phyloP scores from a whole-genome alignment of 768 basidiomycete genomes.

The Glaciozyma antarctica region DNA sequence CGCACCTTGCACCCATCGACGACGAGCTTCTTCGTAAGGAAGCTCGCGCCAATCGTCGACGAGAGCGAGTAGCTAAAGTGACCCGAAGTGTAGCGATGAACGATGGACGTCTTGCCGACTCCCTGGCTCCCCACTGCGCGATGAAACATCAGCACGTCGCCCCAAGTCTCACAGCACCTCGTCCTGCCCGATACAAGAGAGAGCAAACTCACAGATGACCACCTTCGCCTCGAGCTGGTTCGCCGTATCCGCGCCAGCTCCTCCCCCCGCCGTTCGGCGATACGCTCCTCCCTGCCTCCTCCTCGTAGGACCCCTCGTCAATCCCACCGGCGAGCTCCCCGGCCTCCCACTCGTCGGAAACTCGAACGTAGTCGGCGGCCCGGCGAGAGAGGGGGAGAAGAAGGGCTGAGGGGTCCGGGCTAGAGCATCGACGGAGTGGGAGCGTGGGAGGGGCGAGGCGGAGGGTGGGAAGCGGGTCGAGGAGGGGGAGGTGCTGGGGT shows the following conservation, averaged over 20 bases:
- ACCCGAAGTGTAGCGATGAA: constrained; percentile 82
- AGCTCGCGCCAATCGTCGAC: constrained; percentile 84
- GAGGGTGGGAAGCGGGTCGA: too few species aligned
- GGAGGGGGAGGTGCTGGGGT: too few species aligned
- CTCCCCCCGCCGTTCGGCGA: too few species aligned
- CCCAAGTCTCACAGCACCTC: not conserved
- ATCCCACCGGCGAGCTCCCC: too few species aligned
- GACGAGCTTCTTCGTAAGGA: constrained; percentile 83
- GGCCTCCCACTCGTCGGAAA: too few species aligned
- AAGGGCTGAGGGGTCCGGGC: too few species aligned
- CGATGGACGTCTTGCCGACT: constrained; percentile 50
- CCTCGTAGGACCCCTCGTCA: too few species aligned
- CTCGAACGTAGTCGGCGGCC: too few species aligned
- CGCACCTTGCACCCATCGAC: constrained; percentile 77
- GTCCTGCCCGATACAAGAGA: not conserved
- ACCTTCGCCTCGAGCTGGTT: constrained; percentile 75
- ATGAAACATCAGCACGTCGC: not conserved
- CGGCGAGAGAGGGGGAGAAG: too few species aligned
- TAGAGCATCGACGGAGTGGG: too few species aligned
- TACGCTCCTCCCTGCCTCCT: too few species aligned
- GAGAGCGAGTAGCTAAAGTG: constrained; percentile 80
- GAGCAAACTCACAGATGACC: constrained; percentile 78
- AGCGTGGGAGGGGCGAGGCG: too few species aligned
- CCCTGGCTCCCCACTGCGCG: constrained; percentile 31
- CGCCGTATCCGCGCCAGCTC: not conserved